Conservation (phyloP, 768 basidiomycete species). For the Lactarius pseudohatsudake region DNA sequence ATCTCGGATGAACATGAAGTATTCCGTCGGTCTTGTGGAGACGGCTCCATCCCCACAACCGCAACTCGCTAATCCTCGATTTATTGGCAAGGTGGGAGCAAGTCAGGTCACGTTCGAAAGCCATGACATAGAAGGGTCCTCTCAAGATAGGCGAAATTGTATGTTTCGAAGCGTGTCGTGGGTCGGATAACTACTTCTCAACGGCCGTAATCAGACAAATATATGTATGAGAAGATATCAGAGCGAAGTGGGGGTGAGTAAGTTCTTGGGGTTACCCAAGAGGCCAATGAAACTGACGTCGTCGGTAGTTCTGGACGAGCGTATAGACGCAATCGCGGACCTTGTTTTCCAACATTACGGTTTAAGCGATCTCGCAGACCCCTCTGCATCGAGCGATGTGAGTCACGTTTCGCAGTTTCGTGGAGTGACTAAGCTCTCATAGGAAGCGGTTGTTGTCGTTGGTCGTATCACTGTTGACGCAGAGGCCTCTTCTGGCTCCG, state of each 20-base stretch:
- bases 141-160: conserved; percentile 54
- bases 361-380: conserved; percentile 77
- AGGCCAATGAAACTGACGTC: neutral
- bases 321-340: conserved; percentile 85
- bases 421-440: conserved; percentile 27
- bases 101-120: conserved; percentile 19
- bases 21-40: conserved; percentile 28
- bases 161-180: conserved; percentile 33
- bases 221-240: conserved; percentile 91
- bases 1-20: conserved; percentile 32
- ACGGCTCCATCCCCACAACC: neutral
- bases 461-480: conserved; percentile 47
- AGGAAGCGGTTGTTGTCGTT: conserved; percentile 38
- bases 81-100: conserved; percentile 13
- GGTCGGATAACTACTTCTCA: conserved; percentile 8
- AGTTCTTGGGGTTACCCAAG: neutral
- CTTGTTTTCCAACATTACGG: conserved; percentile 69
- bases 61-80: neutral
- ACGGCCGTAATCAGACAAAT: conserved; percentile 52
- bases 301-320: conserved; percentile 69
- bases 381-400: conserved; percentile 55
- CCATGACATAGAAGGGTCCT: conserved; percentile 22
- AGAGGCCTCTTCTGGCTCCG: conserved; percentile 51
- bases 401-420: conserved; percentile 2
- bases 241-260: conserved; percentile 76